A percentile compares a stretch with the other conserved stretches of the same genome.
phyloP scores from a whole-genome alignment of 2,329 filamentous ascomycete genomes.

The Chaetomium strumarium region DNA sequence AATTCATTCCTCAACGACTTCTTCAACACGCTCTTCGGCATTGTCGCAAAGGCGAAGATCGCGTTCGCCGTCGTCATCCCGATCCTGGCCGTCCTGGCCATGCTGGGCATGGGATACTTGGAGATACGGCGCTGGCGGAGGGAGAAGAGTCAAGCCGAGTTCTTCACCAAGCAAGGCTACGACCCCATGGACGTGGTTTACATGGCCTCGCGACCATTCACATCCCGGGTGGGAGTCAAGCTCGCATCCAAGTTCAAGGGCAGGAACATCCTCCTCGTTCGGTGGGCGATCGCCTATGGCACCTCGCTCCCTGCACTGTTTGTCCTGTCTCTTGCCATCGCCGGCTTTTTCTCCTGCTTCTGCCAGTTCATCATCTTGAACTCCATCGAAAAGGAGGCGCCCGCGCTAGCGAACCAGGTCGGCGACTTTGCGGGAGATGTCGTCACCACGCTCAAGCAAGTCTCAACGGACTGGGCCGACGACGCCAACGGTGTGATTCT shows the following conservation, averaged over 20 bases:
- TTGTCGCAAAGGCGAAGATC: constrained; percentile 63
- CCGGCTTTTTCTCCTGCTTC: constrained; percentile 74
- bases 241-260: constrained; percentile 57
- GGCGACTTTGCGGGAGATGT: constrained; percentile 75
- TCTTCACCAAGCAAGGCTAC: constrained; percentile 59
- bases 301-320: constrained; percentile 82
- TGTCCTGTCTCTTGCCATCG: constrained; percentile 73
- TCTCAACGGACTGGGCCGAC: constrained; percentile 69
- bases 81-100: constrained; percentile 64
- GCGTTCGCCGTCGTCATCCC: constrained; percentile 72
- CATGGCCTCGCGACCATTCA: constrained; percentile 74
- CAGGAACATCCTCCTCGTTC: constrained; percentile 63
- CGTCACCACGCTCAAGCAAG: constrained; percentile 62
- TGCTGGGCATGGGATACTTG: constrained; percentile 71
- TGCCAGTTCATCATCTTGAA: constrained; percentile 77
- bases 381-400: constrained; percentile 67
- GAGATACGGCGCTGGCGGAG: constrained; percentile 73
- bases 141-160: constrained; percentile 62
- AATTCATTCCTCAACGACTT: constrained; percentile 78
- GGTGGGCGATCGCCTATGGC: constrained; percentile 84
- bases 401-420: constrained; percentile 67
- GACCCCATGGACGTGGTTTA: constrained; percentile 87
- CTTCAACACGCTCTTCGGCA: constrained; percentile 64
- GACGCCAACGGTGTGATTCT: constrained; percentile 67
- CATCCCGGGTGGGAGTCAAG: constrained; percentile 65